Evolutionary conservation across 2,329 filamentous ascomycete genomes (phyloP).

Genomic region (Talaromyces marneffei): DNA sequence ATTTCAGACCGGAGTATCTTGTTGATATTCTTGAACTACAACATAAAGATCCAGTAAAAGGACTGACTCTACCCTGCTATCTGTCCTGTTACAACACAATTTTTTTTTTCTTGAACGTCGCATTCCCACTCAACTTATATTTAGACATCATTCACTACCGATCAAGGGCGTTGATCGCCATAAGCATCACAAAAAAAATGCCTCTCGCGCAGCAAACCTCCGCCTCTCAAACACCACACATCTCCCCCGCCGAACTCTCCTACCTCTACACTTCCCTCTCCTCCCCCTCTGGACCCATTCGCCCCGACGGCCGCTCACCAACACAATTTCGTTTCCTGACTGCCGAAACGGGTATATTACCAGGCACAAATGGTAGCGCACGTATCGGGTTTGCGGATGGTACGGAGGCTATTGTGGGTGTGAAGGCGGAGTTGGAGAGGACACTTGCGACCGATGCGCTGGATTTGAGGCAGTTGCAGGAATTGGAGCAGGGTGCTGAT

Average conservation of each 20-base stretch:
- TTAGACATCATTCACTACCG: no score
- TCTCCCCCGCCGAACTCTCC: constrained; percentile 92
- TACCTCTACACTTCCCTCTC: constrained; percentile 87
- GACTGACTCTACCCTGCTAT: not conserved
- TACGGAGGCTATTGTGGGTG: constrained; percentile 89
- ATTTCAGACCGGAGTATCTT: no score
- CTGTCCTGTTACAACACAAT: not conserved
- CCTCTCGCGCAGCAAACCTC: constrained; percentile 58
- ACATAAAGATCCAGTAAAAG: not conserved
- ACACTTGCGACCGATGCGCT: constrained; percentile 43
- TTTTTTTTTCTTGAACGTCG: not conserved
- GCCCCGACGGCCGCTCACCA: constrained; percentile 75
- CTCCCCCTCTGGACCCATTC: constrained; percentile 67
- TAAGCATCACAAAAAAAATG: constrained; percentile 40
- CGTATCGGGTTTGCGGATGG: constrained; percentile 92
- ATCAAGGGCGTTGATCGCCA: not conserved
- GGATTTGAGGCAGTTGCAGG: constrained; percentile 37
- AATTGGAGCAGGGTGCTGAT: constrained; percentile 21
- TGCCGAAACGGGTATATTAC: constrained; percentile 85
- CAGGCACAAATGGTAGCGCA: constrained; percentile 84
- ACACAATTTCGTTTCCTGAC: constrained; percentile 86
- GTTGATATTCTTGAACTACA: not conserved
- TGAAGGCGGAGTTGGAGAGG: constrained; percentile 90
- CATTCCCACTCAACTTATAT: not conserved
- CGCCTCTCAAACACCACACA: constrained; percentile 50